Percentiles rank a stretch among this genome's conserved stretches.
Conservation (phyloP, 805 yeast genomes). For the Schwanniomyces sp. region DNA sequence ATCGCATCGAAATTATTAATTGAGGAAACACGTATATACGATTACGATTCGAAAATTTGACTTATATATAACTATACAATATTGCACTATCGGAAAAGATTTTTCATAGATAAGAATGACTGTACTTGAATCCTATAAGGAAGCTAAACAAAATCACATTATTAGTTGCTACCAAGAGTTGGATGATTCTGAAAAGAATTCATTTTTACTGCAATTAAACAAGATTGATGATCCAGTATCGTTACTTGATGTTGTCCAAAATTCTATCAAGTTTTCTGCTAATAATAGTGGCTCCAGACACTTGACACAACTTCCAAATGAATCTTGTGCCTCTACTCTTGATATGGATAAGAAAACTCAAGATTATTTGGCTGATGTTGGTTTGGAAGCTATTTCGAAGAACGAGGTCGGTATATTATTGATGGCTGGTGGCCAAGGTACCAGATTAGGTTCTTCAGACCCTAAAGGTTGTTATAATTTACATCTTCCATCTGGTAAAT, state of each 20-base stretch:
- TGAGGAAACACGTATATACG: neutral
- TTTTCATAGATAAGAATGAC: slow-evolving; percentile 4
- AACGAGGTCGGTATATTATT: slow-evolving; percentile 85
- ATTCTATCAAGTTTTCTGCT: slow-evolving; percentile 45
- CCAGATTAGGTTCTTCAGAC: slow-evolving; percentile 81
- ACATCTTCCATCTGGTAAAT: slow-evolving; percentile 77
- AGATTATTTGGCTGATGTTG: slow-evolving; percentile 47
- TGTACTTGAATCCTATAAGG: slow-evolving; percentile 29
- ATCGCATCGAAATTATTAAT: neutral
- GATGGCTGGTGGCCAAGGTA: slow-evolving; percentile 99
- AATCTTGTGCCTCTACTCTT: slow-evolving; percentile 48
- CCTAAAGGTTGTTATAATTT: slow-evolving; percentile 96
- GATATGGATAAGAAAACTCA: slow-evolving; percentile 34
- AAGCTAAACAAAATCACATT: slow-evolving; percentile 55
- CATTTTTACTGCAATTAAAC: slow-evolving; percentile 41
- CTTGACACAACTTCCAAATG: slow-evolving; percentile 51
- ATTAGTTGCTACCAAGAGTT: slow-evolving; percentile 49
- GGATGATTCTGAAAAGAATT: slow-evolving; percentile 28
- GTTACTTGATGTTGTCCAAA: slow-evolving; percentile 41
- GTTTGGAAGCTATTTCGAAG: slow-evolving; percentile 64
- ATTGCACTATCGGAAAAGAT: neutral
- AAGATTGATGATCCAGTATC: slow-evolving; percentile 40
- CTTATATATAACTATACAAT: neutral
- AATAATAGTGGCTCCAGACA: slow-evolving; percentile 15
- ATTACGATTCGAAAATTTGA: neutral